Evolutionary conservation across 2,329 filamentous ascomycete species (phyloP).

Genomic region (Aspergillus pseudoterreus): DNA sequence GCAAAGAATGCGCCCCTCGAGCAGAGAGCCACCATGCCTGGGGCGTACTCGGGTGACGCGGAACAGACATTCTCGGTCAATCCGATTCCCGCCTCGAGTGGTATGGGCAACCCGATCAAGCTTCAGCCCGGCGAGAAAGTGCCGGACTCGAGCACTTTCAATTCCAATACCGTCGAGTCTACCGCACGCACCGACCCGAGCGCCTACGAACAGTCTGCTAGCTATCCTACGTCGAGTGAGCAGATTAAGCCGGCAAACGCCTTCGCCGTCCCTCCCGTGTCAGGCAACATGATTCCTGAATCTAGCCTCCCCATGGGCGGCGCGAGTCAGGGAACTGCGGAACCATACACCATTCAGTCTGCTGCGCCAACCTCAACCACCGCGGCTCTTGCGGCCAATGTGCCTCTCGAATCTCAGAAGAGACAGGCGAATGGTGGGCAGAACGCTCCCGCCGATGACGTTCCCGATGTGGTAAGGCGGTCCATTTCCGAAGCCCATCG

Average conservation of each 20-base stretch:
- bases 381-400: constrained; percentile 41
- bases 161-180: constrained; percentile 66
- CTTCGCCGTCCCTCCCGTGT: constrained; percentile 53
- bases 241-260: constrained; percentile 29
- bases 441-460: constrained; percentile 22
- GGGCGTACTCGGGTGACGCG: constrained; percentile 49
- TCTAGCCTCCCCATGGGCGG: constrained; percentile 70
- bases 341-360: constrained; percentile 53
- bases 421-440: constrained; percentile 15
- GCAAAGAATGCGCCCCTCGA: constrained; percentile 65
- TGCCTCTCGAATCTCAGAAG: constrained; percentile 40
- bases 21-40: constrained; percentile 52
- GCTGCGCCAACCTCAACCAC: constrained; percentile 47
- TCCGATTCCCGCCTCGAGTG: constrained; percentile 57
- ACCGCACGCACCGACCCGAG: constrained; percentile 68
- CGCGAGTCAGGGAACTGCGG: constrained; percentile 37
- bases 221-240: constrained; percentile 41
- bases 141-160: constrained; percentile 62
- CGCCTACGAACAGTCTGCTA: constrained; percentile 76
- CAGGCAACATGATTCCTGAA: constrained; percentile 71
- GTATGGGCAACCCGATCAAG: constrained; percentile 71
- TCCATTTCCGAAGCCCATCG: constrained; percentile 51
- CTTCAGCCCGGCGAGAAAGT: constrained; percentile 77
- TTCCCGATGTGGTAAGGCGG: constrained; percentile 44
- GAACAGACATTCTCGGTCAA: constrained; percentile 45